These are phyloP conservation scores for Cryptococcus maquisensis DNA, from an alignment of 1,284 basidiomycete species.

Conservation along the genomic window DNA sequence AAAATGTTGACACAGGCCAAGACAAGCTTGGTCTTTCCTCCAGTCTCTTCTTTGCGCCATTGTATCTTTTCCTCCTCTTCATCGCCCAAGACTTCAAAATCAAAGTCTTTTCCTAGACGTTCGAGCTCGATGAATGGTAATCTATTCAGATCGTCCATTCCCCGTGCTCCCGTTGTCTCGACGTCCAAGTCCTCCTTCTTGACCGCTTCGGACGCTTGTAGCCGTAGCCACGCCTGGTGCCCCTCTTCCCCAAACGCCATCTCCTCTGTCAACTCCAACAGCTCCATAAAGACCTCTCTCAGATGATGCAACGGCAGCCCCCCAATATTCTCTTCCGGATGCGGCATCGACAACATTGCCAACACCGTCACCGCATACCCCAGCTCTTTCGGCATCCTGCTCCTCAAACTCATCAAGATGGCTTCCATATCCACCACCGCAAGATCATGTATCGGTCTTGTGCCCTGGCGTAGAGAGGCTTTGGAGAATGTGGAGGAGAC, in stretches of 20 bases:
- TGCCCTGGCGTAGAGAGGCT: conserved; percentile 58
- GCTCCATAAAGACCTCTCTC: conserved; percentile 77
- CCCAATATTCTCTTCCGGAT: conserved; percentile 50
- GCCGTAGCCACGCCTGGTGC: conserved; percentile 48
- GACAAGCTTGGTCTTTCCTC: conserved; percentile 56
- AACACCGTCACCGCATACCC: conserved; percentile 87
- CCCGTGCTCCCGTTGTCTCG: background rate
- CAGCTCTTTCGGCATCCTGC: conserved; percentile 74
- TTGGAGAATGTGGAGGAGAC: conserved; percentile 59
- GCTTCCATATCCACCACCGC: conserved; percentile 81
- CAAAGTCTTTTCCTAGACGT: conserved; percentile 77
- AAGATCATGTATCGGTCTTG: conserved; percentile 55
- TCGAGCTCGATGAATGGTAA: conserved; percentile 82
- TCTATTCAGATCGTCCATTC: conserved; percentile 56
- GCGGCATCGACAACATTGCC: conserved; percentile 60
- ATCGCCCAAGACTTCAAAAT: conserved; percentile 60
- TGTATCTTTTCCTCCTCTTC: conserved; percentile 49
- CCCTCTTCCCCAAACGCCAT: conserved; percentile 61
- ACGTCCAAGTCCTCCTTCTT: background rate
- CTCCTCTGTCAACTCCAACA: conserved; percentile 82
- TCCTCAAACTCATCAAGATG: conserved; percentile 83
- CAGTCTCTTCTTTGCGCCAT: conserved; percentile 15
- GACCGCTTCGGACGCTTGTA: background rate
- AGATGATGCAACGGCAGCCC: conserved; percentile 73
- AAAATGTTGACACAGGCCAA: conserved; percentile 73